phyloP scores from a whole-genome alignment of 495 filamentous ascomycete genomes.

The Neurospora cerealis region DNA sequence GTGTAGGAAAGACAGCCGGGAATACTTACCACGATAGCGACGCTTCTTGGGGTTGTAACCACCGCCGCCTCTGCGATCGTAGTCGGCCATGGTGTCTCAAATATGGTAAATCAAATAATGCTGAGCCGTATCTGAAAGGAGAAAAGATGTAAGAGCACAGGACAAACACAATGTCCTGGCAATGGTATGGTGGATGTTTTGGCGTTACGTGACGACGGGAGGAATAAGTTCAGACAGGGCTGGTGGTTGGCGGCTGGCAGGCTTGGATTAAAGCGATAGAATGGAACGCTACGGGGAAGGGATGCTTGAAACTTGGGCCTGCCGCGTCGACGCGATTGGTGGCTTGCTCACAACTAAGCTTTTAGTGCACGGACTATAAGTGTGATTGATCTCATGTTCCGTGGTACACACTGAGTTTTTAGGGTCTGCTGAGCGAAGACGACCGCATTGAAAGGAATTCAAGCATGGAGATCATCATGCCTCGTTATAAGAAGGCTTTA shows the following conservation, averaged over 20 bases:
- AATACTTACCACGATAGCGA: conserved; percentile 38
- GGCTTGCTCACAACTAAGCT: not conserved
- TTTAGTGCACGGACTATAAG: not conserved
- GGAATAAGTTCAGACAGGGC: not conserved
- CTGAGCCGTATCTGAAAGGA: not conserved
- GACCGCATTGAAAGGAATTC: not conserved
- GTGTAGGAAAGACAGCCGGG: not conserved
- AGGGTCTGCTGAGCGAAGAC: not conserved
- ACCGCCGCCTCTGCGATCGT: conserved; percentile 53
- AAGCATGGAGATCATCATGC: not conserved
- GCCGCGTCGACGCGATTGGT: not conserved
- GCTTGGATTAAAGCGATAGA: not conserved
- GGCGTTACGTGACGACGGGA: not conserved
- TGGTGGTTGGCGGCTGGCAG: not conserved
- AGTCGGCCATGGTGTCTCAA: conserved; percentile 53
- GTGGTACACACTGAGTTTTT: not conserved
- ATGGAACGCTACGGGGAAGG: not conserved
- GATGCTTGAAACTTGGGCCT: not conserved
- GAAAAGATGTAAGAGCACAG: not conserved
- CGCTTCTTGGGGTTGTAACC: conserved; percentile 57
- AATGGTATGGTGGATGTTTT: not conserved
- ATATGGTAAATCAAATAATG: not conserved
- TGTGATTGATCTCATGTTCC: not conserved
- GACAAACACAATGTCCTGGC: not conserved
- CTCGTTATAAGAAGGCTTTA: not conserved